A percentile compares a stretch with the other conserved stretches of the same genome.
Evolutionary conservation across 768 basidiomycete species (phyloP).

Genomic region (Lactarius quietus): DNA sequence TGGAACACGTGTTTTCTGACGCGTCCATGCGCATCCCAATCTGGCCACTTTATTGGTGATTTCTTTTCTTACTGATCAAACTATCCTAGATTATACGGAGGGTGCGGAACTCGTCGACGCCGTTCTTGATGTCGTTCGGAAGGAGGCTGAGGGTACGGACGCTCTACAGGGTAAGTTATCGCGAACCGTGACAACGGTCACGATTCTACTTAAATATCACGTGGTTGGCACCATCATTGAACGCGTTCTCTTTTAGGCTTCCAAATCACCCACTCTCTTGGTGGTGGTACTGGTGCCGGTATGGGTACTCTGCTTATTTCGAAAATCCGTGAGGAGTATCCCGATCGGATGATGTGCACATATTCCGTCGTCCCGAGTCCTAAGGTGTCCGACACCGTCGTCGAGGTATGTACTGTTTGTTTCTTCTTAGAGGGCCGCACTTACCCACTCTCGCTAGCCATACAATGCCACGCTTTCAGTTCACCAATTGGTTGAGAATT

Average conservation of each 20-base stretch:
- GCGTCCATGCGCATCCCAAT: slow-evolving; percentile 21
- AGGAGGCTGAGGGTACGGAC: slow-evolving; percentile 97
- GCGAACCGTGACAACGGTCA: slow-evolving; percentile 17
- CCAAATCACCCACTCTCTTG: slow-evolving; percentile 98
- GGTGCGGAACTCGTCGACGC: slow-evolving; percentile 99
- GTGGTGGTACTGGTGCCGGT: slow-evolving; percentile 99
- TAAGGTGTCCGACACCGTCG: slow-evolving; percentile 98
- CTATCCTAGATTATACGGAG: slow-evolving; percentile 71
- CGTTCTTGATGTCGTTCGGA: slow-evolving; percentile 96
- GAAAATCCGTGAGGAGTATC: slow-evolving; percentile 98
- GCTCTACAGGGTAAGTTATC: slow-evolving; percentile 86
- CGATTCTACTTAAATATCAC: slow-evolving; percentile 21
- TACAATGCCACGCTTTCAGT: slow-evolving; percentile 99
- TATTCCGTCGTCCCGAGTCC: slow-evolving; percentile 98
- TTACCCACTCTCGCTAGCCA: slow-evolving; percentile 46
- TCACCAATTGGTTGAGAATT: slow-evolving; percentile 99
- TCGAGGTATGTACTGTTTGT: slow-evolving; percentile 55
- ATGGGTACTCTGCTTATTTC: slow-evolving; percentile 99
- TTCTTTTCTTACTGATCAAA: slow-evolving; percentile 23
- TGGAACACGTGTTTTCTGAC: slow-evolving; percentile 13
- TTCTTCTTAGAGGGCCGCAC: neutral
- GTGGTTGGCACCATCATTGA: slow-evolving; percentile 11
- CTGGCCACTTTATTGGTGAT: slow-evolving; percentile 23
- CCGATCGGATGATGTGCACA: slow-evolving; percentile 99
- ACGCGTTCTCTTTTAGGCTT: slow-evolving; percentile 55